phyloP scores from a whole-genome alignment of 2,329 filamentous ascomycete species.

The Colletotrichum agaves region DNA sequence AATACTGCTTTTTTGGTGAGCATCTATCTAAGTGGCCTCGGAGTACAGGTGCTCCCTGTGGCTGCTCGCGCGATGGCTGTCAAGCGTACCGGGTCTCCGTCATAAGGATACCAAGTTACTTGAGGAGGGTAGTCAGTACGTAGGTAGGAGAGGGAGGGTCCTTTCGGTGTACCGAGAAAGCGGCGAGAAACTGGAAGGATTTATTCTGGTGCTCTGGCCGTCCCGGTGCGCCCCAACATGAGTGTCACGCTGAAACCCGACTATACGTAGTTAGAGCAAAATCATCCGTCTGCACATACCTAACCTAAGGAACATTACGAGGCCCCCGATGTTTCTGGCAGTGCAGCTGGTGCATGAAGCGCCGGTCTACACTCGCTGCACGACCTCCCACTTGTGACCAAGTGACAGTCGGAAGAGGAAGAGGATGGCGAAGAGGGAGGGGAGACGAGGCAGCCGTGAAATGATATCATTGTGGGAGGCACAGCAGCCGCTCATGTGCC shows the following conservation, averaged over 20 bases:
- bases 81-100: neutral
- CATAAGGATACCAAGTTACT: neutral
- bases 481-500: neutral
- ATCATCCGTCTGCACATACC: neutral
- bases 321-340: conserved; percentile 4
- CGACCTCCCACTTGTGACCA: neutral
- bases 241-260: neutral
- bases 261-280: neutral
- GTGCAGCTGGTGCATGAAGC: conserved; percentile 11
- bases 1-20: neutral
- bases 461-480: conserved; percentile 29
- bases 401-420: neutral
- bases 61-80: conserved; percentile 1
- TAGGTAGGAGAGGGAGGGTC: too few species aligned
- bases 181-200: neutral
- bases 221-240: neutral
- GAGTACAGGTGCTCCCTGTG: conserved; percentile 13
- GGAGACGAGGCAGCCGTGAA: conserved; percentile 10
- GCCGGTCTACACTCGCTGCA: neutral
- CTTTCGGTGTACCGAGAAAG: neutral
- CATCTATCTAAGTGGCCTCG: neutral
- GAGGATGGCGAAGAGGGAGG: neutral
- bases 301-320: neutral
- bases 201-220: neutral
- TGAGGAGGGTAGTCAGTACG: too few species aligned